Conservation (phyloP, 2,329 filamentous ascomycete species). For the Acrocalymma vagum region DNA sequence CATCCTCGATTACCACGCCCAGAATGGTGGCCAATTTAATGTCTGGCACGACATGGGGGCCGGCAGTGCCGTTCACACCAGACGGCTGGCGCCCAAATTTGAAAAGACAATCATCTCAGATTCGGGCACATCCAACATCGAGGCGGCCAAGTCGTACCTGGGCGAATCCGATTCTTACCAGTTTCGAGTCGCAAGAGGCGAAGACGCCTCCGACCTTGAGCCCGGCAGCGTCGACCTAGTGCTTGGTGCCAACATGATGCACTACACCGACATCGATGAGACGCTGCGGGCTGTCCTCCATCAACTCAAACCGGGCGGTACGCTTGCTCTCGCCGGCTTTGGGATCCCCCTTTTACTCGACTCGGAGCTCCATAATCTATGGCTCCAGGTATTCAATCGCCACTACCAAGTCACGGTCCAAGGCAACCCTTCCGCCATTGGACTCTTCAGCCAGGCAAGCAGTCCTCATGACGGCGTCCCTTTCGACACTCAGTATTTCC, state of each 20-base stretch:
- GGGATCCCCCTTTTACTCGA: slow-evolving; percentile 5
- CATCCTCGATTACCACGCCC: slow-evolving; percentile 4
- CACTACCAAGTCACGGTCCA: slow-evolving; percentile 1
- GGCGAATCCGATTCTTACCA: slow-evolving; percentile 5
- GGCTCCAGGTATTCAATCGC: slow-evolving; percentile 1
- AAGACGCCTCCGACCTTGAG: slow-evolving; percentile 7
- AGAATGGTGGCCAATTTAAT: slow-evolving; percentile 5
- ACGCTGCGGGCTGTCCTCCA: slow-evolving; percentile 6
- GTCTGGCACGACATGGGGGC: slow-evolving; percentile 9
- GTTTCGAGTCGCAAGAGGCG: slow-evolving; percentile 8
- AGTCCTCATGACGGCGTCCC: slow-evolving; percentile 7
- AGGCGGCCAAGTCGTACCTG: slow-evolving; percentile 7
- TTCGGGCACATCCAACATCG: slow-evolving; percentile 3
- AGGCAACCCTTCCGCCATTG: slow-evolving; percentile 1
- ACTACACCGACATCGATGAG: slow-evolving; percentile 8
- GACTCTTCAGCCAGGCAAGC: slow-evolving; percentile 5
- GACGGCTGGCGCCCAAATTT: slow-evolving; percentile 5
- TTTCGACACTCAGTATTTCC: slow-evolving; percentile 7
- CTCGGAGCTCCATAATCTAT: slow-evolving; percentile 4
- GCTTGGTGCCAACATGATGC: slow-evolving; percentile 9
- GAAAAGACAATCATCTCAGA: slow-evolving; percentile 5
- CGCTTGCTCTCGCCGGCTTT: slow-evolving; percentile 9
- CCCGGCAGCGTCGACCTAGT: slow-evolving; percentile 7
- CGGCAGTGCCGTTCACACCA: slow-evolving; percentile 6
- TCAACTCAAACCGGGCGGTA: slow-evolving; percentile 7